A percentile compares a stretch with the other conserved stretches of the same genome.
These are phyloP conservation scores for Dendrobium nobile DNA, from an alignment of 106 monocot species.

Conservation along the genomic window DNA sequence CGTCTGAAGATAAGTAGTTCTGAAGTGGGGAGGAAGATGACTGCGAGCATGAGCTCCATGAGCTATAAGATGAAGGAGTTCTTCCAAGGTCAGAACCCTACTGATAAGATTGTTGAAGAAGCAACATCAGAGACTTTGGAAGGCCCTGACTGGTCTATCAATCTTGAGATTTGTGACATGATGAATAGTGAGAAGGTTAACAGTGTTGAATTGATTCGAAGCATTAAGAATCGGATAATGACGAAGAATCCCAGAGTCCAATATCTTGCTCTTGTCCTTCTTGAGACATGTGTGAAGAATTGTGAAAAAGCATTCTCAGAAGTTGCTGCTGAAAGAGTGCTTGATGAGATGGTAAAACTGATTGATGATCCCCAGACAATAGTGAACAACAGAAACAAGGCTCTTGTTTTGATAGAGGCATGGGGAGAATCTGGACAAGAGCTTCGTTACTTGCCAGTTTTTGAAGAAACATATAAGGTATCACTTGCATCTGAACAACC, in stretches of 20 bases:
- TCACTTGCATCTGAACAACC: background rate
- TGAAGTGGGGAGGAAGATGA: slow-evolving; percentile 61
- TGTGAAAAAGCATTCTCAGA: slow-evolving; percentile 70
- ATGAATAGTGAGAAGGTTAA: slow-evolving; percentile 65
- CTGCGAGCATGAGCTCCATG: slow-evolving; percentile 75
- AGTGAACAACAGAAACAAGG: slow-evolving; percentile 82
- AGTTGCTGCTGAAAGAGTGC: slow-evolving; percentile 90
- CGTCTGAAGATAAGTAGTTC: slow-evolving; percentile 59
- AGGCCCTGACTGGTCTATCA: slow-evolving; percentile 76
- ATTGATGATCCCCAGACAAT: slow-evolving; percentile 93
- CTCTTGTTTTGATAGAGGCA: slow-evolving; percentile 81
- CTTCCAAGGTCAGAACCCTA: slow-evolving; percentile 73
- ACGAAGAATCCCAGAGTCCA: slow-evolving; percentile 64
- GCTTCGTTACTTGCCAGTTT: slow-evolving; percentile 84
- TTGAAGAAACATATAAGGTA: slow-evolving; percentile 99
- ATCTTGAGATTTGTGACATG: slow-evolving; percentile 90
- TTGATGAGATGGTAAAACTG: slow-evolving; percentile 94
- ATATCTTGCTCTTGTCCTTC: slow-evolving; percentile 72
- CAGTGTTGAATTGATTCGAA: slow-evolving; percentile 74
- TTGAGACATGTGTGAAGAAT: slow-evolving; percentile 91
- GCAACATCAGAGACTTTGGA: slow-evolving; percentile 74
- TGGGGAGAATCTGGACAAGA: slow-evolving; percentile 83
- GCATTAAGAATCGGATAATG: slow-evolving; percentile 82
- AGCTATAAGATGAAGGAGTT: slow-evolving; percentile 88
- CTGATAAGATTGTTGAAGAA: slow-evolving; percentile 83